Conservation (phyloP, 139 green algal species). For the Closterium sp. region DNA sequence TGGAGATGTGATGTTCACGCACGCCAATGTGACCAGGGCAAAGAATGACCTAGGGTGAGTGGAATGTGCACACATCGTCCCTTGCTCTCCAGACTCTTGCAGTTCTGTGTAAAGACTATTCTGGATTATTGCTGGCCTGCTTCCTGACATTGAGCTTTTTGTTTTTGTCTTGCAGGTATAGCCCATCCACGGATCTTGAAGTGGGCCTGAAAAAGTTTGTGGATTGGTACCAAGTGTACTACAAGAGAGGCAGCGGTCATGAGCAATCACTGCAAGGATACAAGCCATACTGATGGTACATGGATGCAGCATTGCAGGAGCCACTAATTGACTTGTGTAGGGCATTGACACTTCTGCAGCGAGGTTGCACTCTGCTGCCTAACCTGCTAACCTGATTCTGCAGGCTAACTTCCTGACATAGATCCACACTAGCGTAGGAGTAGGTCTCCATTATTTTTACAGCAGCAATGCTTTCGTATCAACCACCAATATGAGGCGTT, state of each 20-base stretch:
- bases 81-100: neutral
- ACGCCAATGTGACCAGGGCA: constrained; percentile 70
- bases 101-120: too few species aligned
- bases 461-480: too few species aligned
- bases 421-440: neutral
- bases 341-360: neutral
- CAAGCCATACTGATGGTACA: neutral
- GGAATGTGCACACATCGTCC: neutral
- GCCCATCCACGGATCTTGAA: constrained; percentile 53
- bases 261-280: constrained; percentile 25
- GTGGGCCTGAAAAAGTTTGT: constrained; percentile 68
- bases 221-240: constrained; percentile 64
- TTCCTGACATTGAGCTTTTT: neutral
- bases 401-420: neutral
- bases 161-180: constrained; percentile 28
- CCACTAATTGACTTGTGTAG: neutral
- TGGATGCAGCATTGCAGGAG: neutral
- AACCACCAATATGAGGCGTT: too few species aligned
- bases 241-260: constrained; percentile 18
- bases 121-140: neutral
- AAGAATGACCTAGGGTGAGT: constrained; percentile 58
- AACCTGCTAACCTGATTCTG: neutral
- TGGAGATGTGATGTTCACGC: constrained; percentile 75
- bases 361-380: neutral
- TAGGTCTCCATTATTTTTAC: neutral